Base-by-base conservation (phyloP, 805 yeast species). In the Schwanniomyces polymorphus region DNA sequence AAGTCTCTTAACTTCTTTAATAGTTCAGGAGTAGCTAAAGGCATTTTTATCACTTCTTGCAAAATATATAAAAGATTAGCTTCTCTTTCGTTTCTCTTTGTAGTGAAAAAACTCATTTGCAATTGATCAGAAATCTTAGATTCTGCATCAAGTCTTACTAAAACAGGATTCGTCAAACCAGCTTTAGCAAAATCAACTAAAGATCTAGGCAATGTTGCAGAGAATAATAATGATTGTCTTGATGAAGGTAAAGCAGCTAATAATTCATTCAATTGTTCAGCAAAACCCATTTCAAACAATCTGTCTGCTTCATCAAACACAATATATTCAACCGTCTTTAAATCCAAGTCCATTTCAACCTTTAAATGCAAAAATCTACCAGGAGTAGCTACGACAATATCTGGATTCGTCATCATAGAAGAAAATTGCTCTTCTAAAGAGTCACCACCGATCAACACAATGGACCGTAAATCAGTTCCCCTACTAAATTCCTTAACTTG, bases 231-330 rank as follows among this genome's bases (percentile, higher is more conserved):
- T 0, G 97, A 86, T 67, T 94, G 99, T 62, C 98, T 82, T 26
- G 76, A 74, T 16, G 88, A 66, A 0, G 98, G 97, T 49, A 94
- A 75, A 1, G 94, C 77, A 1, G 90, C 92, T 41, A 94, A 69
- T 55, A 94, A 78, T 65, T 92, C 98, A 60, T 88, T 90, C 61
- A 92, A 77, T 61, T 92, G 97, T 59, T 90, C 97, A 26, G 91
- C 85, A 64, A 92, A 92, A 48, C 98, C 97, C 89, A 91, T 84
- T 71, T 92, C 99, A 60, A 92, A 92, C 59, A 92, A 78, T 64
- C 98, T 80, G 75, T 92, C 99, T 29, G 98, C 98, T 73, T 92
- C 99, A 70, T 92, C 99, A 64, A 92, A 92, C 1, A 91, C 96
- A 38, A 91, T 86, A 60, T 88, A 92, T 64, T 94, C 97, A 14